Percentiles rank a stretch among this genome's conserved stretches.
These are phyloP conservation scores for Thermochaetoides thermophila DNA, from an alignment of 495 filamentous ascomycete genomes.

Conservation along the genomic window DNA sequence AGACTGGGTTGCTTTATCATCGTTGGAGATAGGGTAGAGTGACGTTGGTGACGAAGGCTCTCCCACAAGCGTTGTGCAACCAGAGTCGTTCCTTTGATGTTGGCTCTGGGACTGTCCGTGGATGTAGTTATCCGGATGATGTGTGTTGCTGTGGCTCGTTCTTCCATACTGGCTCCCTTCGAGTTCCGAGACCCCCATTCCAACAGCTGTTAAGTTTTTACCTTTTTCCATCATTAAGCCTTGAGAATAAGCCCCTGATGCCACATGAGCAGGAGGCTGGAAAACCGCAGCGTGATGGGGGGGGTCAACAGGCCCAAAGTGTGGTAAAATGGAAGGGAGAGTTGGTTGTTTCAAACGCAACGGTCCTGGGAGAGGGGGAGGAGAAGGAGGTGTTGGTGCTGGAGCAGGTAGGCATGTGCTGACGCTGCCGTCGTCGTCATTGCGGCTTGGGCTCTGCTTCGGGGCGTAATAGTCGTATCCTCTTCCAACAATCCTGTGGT, in stretches of 20 bases:
- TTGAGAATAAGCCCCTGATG: too few species aligned
- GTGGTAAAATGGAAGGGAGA: conserved; percentile 3
- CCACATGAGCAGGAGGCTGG: background rate
- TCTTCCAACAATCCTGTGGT: too few species aligned
- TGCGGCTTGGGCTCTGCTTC: too few species aligned
- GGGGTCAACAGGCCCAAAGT: conserved; percentile 6
- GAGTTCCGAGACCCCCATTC: too few species aligned
- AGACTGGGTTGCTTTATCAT: too few species aligned
- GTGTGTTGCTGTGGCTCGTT: background rate
- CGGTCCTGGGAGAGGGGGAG: background rate
- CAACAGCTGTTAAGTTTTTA: too few species aligned
- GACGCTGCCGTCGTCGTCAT: background rate
- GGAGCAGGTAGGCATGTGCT: background rate
- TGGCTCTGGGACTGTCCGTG: background rate
- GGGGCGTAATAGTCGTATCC: too few species aligned
- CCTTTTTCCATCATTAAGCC: too few species aligned
- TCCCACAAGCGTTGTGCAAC: conserved; percentile 5
- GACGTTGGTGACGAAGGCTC: conserved; percentile 3
- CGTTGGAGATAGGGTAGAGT: too few species aligned
- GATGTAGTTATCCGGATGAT: background rate
- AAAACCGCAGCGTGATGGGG: conserved; percentile 6
- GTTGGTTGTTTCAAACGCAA: conserved; percentile 4
- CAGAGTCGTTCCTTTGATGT: conserved; percentile 4
- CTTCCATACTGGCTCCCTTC: too few species aligned
- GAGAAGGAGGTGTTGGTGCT: background rate